Conservation (phyloP, 73 alveolate genomes). For the Stentor roeselii region DNA sequence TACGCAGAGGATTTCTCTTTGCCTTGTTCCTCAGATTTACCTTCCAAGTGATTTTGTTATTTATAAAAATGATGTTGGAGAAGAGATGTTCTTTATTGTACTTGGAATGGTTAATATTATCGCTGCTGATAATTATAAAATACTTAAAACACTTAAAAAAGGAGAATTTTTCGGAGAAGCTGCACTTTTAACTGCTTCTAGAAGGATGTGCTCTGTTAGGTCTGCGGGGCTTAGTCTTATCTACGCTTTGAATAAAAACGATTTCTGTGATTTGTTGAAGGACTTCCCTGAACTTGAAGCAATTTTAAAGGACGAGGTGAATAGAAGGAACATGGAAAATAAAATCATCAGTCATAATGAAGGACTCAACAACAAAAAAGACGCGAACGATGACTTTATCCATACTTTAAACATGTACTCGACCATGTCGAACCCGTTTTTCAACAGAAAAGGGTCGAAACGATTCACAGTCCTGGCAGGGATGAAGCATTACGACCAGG, state of each 20-base stretch:
- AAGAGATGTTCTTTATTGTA: slow-evolving; percentile 63
- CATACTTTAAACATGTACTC: background rate
- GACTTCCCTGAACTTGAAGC: slow-evolving; percentile 39
- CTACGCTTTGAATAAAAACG: slow-evolving; percentile 37
- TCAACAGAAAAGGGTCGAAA: background rate
- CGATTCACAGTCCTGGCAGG: background rate
- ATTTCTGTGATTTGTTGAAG: slow-evolving; percentile 33
- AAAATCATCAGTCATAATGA: background rate
- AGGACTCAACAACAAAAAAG: background rate
- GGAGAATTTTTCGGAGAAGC: slow-evolving; percentile 63
- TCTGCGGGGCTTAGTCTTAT: slow-evolving; percentile 52
- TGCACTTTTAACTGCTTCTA: slow-evolving; percentile 47
- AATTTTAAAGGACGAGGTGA: background rate
- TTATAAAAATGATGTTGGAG: slow-evolving; percentile 51
- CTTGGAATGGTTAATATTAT: slow-evolving; percentile 51
- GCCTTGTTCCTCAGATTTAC: slow-evolving; percentile 34
- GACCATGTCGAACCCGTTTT: background rate
- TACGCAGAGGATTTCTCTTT: background rate
- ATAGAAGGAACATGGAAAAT: background rate
- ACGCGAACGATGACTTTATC: background rate
- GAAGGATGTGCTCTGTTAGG: slow-evolving; percentile 44
- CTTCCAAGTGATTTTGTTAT: slow-evolving; percentile 62
- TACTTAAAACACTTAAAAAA: slow-evolving; percentile 37
- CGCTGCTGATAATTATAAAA: slow-evolving; percentile 48
- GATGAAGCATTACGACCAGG: background rate